Conservation (phyloP, 2,329 filamentous ascomycete species). For the Trematosphaeria pertusa region DNA sequence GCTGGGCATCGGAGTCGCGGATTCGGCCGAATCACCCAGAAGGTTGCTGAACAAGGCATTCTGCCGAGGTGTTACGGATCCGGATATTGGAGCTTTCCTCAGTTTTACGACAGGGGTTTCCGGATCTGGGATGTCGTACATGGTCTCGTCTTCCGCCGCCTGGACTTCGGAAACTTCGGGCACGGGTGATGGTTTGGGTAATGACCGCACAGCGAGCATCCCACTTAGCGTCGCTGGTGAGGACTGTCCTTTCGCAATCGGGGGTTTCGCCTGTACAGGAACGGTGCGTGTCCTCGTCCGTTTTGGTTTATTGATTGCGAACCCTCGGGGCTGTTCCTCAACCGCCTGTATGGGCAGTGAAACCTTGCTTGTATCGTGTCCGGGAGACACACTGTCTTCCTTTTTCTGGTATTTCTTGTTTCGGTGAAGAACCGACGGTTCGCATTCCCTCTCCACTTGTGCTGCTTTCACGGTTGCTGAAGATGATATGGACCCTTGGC, state of each 20-base stretch:
- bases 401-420: conserved; percentile 39
- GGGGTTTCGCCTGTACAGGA: conserved; percentile 20
- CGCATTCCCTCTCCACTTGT: conserved; percentile 9
- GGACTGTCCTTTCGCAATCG: conserved; percentile 37
- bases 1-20: conserved; percentile 39
- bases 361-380: conserved; percentile 8
- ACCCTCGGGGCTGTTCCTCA: conserved; percentile 5
- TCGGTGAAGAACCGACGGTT: conserved; percentile 19
- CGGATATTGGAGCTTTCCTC: conserved; percentile 20
- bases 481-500: conserved; percentile 29
- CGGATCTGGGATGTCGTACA: conserved; percentile 43
- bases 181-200: conserved; percentile 22
- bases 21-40: conserved; percentile 34
- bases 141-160: conserved; percentile 38
- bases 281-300: conserved; percentile 34
- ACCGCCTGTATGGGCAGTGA: background rate
- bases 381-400: conserved; percentile 25
- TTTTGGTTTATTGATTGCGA: conserved; percentile 31
- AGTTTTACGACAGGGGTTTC: conserved; percentile 26
- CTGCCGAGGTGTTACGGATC: conserved; percentile 46
- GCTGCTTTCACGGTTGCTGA: conserved; percentile 15
- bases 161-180: conserved; percentile 19
- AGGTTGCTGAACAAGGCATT: conserved; percentile 43
- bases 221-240: conserved; percentile 41
- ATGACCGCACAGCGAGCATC: conserved; percentile 38